Evolutionary conservation across 345 rosid genomes (phyloP), one percentile per base, ranked within the genome.

Genomic region (Eucalyptus erythrocorys): DNA sequence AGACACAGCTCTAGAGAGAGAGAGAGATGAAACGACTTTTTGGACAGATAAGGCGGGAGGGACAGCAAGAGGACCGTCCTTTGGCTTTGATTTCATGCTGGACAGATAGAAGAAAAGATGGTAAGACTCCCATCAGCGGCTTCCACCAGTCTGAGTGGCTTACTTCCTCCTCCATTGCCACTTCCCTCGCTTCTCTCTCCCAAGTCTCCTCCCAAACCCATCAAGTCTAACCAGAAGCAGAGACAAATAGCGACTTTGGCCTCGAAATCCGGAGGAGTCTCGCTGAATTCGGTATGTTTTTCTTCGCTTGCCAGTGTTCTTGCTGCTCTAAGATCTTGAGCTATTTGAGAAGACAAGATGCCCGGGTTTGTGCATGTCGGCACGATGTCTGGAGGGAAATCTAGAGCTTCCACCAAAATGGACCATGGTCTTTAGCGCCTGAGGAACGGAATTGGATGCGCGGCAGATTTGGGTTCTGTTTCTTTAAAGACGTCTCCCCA

Each of bases 281-380:
- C 95, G 26, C 42, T 95, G 48, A 94, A 93, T 82, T 92, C 95
- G 90, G 97, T 96, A 94, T 76, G 47, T 10, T 37, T 21, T 76
- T 76, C 47, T 76, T 76, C 26, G 15, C 82, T 76, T 37, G 27
- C 82, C 42, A 10, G 14, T 10, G 82, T 37, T 76, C 27, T 76
- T 76, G 47, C 45, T 19, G 45, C 42, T 76, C 45, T 21, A 76
- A 37, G 47, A 76, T 76, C 47, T 76, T 13, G 14, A 76, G 15
- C 82, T 76, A 10, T 22, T 21, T 15, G 13, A 76, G 82, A 76
- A 76, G 82, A 76, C 45, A 10, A 37, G 81, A 37, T 71, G 27
- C 13, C 47, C 7, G 13, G 7, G 47, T 37, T 76, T 76, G 82
- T 76, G 26, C 42, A 19, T 11, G 82, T 76, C 7, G 82, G 13